These are phyloP conservation scores for Pichia californica DNA, from an alignment of 805 yeast species.

Conservation along the genomic window DNA sequence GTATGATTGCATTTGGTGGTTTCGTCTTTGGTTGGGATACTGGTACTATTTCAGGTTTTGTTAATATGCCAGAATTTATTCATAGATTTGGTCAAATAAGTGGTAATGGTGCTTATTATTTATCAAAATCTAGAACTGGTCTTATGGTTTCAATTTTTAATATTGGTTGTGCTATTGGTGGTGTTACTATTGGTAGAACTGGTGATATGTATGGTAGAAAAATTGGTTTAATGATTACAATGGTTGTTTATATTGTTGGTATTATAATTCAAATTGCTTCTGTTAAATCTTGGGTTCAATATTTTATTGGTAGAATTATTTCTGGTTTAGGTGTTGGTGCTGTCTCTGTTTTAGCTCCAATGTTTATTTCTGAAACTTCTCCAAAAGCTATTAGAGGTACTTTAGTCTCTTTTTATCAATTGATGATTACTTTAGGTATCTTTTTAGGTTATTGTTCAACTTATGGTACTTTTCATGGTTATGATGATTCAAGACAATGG, in stretches of 20 bases:
- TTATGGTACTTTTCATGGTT: slow-evolving; percentile 51
- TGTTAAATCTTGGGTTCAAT: slow-evolving; percentile 51
- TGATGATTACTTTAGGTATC: slow-evolving; percentile 65
- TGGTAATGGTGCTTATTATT: slow-evolving; percentile 34
- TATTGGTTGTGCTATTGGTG: slow-evolving; percentile 70
- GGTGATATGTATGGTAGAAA: slow-evolving; percentile 61
- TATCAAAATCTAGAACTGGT: slow-evolving; percentile 51
- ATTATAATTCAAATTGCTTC: slow-evolving; percentile 56
- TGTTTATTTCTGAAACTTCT: slow-evolving; percentile 61
- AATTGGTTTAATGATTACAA: slow-evolving; percentile 44
- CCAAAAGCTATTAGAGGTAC: slow-evolving; percentile 70
- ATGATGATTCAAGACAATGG: slow-evolving; percentile 52
- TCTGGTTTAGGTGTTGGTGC: slow-evolving; percentile 53
- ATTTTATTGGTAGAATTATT: slow-evolving; percentile 54
- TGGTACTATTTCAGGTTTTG: slow-evolving; percentile 70
- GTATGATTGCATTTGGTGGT: slow-evolving; percentile 69
- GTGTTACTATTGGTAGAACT: slow-evolving; percentile 47
- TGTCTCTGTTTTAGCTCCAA: slow-evolving; percentile 46
- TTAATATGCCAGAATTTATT: slow-evolving; percentile 53
- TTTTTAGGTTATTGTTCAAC: slow-evolving; percentile 64
- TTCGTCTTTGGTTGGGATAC: slow-evolving; percentile 76
- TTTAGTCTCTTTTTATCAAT: slow-evolving; percentile 61
- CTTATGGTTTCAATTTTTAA: slow-evolving; percentile 65
- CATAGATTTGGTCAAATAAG: slow-evolving; percentile 43
- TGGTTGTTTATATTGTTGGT: slow-evolving; percentile 56